Evolutionary conservation across 1,284 basidiomycete species (phyloP).

Genomic region (Pisolithus thermaeus): DNA sequence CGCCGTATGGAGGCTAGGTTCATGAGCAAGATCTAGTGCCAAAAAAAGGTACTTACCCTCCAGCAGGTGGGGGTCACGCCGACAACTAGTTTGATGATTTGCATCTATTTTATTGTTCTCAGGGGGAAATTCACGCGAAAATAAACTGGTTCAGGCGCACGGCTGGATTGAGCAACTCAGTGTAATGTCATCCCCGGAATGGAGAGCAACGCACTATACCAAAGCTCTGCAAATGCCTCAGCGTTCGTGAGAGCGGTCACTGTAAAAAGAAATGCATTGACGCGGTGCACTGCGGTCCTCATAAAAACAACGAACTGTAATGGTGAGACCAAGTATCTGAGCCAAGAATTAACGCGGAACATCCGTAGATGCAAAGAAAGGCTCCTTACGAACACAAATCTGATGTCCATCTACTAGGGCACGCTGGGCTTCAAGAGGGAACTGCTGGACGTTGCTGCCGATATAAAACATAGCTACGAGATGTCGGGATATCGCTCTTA

Average conservation of each 20-base stretch:
- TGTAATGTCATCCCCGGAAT: neutral
- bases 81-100: constrained; percentile 46
- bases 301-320: constrained; percentile 35
- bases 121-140: neutral
- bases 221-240: constrained; percentile 76
- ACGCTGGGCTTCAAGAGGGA: constrained; percentile 65
- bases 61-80: constrained; percentile 68
- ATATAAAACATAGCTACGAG: constrained; percentile 65
- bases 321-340: constrained; percentile 55
- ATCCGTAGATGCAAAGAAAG: neutral
- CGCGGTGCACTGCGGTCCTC: neutral
- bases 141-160: constrained; percentile 8
- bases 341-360: constrained; percentile 1
- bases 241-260: constrained; percentile 69
- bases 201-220: constrained; percentile 50
- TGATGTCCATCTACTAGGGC: constrained; percentile 62
- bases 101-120: constrained; percentile 30
- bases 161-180: constrained; percentile 9
- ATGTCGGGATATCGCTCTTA: neutral
- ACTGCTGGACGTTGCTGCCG: constrained; percentile 72
- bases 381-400: constrained; percentile 47
- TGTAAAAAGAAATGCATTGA: constrained; percentile 14
- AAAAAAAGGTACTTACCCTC: constrained; percentile 36
- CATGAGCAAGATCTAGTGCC: neutral
- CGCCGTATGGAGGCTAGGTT: constrained; percentile 53